phyloP scores from a whole-genome alignment of 805 yeast genomes.

The Schwanniomyces occidentalis region DNA sequence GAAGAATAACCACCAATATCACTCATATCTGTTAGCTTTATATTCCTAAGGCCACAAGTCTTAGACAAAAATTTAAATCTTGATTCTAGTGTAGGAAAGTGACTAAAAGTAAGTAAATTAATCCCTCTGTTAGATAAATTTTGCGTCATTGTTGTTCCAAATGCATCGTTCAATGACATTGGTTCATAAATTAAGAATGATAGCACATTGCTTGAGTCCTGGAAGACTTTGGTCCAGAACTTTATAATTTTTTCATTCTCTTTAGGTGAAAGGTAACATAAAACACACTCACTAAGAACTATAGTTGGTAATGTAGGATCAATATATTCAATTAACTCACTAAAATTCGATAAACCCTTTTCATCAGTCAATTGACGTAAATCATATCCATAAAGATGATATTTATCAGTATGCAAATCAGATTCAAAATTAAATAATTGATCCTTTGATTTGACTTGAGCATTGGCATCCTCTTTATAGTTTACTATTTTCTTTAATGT shows the following conservation, averaged over 20 bases:
- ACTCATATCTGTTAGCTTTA: slow-evolving; percentile 48
- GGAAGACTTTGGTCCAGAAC: slow-evolving; percentile 37
- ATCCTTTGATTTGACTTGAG: slow-evolving; percentile 15
- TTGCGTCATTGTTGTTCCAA: slow-evolving; percentile 67
- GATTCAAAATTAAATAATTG: slow-evolving; percentile 23
- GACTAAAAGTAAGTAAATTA: slow-evolving; percentile 54
- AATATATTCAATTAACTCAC: slow-evolving; percentile 16
- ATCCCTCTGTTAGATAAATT: slow-evolving; percentile 65
- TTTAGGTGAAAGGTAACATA: slow-evolving; percentile 63
- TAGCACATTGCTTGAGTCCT: slow-evolving; percentile 10
- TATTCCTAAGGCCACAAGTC: slow-evolving; percentile 25
- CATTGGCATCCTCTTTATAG: slow-evolving; percentile 4
- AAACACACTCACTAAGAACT: slow-evolving; percentile 71
- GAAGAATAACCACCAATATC: slow-evolving; percentile 36
- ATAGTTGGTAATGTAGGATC: slow-evolving; percentile 52
- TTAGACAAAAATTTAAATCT: slow-evolving; percentile 23
- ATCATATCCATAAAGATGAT: slow-evolving; percentile 58
- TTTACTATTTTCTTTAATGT: slow-evolving; percentile 28
- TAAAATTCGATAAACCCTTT: slow-evolving; percentile 4
- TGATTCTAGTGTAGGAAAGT: slow-evolving; percentile 46
- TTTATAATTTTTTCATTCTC: slow-evolving; percentile 47
- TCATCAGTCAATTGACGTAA: slow-evolving; percentile 37
- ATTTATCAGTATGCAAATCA: slow-evolving; percentile 38
- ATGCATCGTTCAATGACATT: slow-evolving; percentile 58
- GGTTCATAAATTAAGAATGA: slow-evolving; percentile 66